Evolutionary conservation across 768 basidiomycete genomes (phyloP).

Genomic region (Glaciozyma martinii): DNA sequence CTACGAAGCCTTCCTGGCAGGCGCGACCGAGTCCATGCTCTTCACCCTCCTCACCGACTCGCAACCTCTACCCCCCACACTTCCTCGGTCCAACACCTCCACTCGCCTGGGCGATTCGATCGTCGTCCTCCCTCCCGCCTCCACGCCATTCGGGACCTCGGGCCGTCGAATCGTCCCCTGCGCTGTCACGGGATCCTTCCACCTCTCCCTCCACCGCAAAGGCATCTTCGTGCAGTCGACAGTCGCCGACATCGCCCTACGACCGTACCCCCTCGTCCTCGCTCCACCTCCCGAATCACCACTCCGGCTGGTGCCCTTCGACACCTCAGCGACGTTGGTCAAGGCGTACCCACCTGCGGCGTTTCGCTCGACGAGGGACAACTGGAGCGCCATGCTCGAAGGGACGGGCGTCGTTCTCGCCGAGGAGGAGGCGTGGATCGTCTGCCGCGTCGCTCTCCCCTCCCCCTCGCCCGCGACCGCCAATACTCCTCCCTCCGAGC

Average conservation of each 20-base stretch:
- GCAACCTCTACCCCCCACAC: background rate
- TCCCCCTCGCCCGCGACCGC: background rate
- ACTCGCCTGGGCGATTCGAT: background rate
- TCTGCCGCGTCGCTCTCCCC: constrained; percentile 11
- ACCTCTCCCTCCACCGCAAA: constrained; percentile 2
- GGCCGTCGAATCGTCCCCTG: background rate
- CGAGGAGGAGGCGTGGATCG: constrained; percentile 6
- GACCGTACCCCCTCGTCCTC: background rate
- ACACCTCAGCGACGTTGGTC: constrained; percentile 1
- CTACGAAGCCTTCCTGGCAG: constrained; percentile 8
- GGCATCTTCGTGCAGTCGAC: constrained; percentile 6
- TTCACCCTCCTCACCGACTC: background rate
- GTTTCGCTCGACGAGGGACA: background rate
- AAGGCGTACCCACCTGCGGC: background rate
- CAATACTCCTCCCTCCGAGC: background rate
- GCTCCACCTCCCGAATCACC: background rate
- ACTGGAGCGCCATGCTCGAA: constrained; percentile 5
- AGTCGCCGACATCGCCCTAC: background rate
- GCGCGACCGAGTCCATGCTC: background rate
- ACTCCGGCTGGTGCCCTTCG: constrained; percentile 12
- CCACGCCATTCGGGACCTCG: background rate
- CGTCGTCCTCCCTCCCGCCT: constrained; percentile 8
- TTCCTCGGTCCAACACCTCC: background rate
- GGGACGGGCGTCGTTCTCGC: background rate
- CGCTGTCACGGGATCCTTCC: background rate